Evolutionary conservation across 2,329 filamentous ascomycete species (phyloP), one percentile per base, ranked within the genome.

Genomic region (Emergomyces africanus): DNA sequence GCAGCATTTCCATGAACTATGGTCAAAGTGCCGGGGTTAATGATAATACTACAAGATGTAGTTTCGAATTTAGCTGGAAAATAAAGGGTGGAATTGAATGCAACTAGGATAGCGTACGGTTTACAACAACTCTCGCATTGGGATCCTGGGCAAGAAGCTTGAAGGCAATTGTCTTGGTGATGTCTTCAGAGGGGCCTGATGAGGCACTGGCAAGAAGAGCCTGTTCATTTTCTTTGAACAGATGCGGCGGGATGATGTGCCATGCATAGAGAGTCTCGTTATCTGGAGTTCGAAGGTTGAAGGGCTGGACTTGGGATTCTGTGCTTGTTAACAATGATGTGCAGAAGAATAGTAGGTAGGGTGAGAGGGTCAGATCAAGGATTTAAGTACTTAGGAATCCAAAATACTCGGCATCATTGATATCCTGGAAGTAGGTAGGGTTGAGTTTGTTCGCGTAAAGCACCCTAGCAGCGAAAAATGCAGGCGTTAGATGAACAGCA

Each of bases 231-330:
- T 86, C 79, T 6, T 83, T 77, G 70, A 95, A 95, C 0, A 89
- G 76, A 57, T 86, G 83, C 6, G 95, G 74, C 0, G 92, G 92
- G 54, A 96, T 76, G 58, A 97, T 81, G 68, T 96, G 92, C 92
- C 92, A 97, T 30, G 88, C 88, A 69, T 94, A 95, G 20, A 97
- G 75, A 1, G 78, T 83, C 71, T 91, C 86, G 44, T 84, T 83
- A 70, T 96, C 91, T 1, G 83, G 77, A 0, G 90, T 94, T 3
- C 74, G 75, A 42, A 97, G 74, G 54, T 82, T 84, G 71, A 97
- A 96, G 0, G 92, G 88, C 5, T 89, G 90, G 2, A 95, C 87
- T 74, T 97, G 92, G 65, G 90, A 90, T 69, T 84, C 88, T 92
- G 65, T 12, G 30, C 1, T 28, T 51, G 50, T 67, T 59, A 70